These are phyloP conservation scores for Nitzschia sp. DNA, from an alignment of 108 stramenopile species.

Conservation along the genomic window DNA sequence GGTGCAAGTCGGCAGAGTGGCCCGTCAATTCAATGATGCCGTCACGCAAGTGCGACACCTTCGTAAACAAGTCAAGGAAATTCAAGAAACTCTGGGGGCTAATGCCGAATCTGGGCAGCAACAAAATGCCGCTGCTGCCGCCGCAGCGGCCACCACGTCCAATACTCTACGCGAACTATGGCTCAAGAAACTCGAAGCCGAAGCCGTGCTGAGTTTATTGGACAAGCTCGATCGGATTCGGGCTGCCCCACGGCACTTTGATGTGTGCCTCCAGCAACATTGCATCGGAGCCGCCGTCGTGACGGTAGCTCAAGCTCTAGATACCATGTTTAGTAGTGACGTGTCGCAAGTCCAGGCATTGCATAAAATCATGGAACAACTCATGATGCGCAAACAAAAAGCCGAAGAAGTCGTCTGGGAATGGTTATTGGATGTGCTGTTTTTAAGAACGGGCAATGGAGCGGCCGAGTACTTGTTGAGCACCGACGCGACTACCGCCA, in stretches of 20 bases:
- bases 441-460: conserved; percentile 63
- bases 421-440: conserved; percentile 74
- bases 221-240: conserved; percentile 84
- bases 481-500: not conserved
- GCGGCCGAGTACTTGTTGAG: conserved; percentile 1
- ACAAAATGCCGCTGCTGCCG: conserved; percentile 10
- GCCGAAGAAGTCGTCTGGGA: conserved; percentile 89
- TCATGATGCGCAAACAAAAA: conserved; percentile 81
- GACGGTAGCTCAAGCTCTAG: conserved; percentile 57
- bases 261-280: conserved; percentile 41
- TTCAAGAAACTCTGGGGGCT: conserved; percentile 72
- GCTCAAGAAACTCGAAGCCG: conserved; percentile 88
- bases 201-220: conserved; percentile 71
- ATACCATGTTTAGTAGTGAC: conserved; percentile 77
- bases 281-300: conserved; percentile 81
- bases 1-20: conserved; percentile 76
- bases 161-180: conserved; percentile 73
- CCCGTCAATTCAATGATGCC: conserved; percentile 80
- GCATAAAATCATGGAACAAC: conserved; percentile 81
- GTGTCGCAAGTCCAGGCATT: conserved; percentile 73
- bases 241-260: conserved; percentile 77
- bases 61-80: conserved; percentile 78
- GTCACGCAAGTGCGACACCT: conserved; percentile 62
- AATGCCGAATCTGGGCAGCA: conserved; percentile 14
- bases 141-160: not conserved